Evolutionary conservation across 2,329 filamentous ascomycete species (phyloP).

Genomic region (Xylariomycetidae sp.): DNA sequence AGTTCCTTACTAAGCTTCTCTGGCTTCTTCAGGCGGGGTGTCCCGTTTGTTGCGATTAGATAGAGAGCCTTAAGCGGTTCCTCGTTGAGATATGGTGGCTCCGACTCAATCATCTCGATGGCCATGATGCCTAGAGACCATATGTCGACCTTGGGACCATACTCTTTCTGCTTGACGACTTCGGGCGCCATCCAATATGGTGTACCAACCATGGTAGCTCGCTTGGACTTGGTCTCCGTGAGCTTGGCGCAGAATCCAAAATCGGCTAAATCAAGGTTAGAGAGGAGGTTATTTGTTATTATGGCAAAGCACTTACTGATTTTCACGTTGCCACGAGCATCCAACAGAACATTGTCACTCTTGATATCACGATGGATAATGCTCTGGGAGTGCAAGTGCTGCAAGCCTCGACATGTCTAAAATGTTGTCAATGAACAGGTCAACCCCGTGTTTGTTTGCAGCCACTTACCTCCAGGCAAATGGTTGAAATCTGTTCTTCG

Average conservation of each 20-base stretch:
- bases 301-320: constrained; percentile 74
- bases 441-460: neutral
- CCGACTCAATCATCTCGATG: constrained; percentile 99
- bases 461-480: constrained; percentile 82
- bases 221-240: constrained; percentile 93
- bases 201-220: constrained; percentile 97
- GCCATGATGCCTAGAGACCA: constrained; percentile 99
- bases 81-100: constrained; percentile 96
- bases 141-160: constrained; percentile 96
- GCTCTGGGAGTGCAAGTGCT: constrained; percentile 90
- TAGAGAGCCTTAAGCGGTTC: constrained; percentile 96
- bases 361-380: constrained; percentile 99
- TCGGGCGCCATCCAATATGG: constrained; percentile 99
- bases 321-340: constrained; percentile 93
- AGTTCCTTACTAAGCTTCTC: constrained; percentile 97
- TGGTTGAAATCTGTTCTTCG: constrained; percentile 96
- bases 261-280: constrained; percentile 64
- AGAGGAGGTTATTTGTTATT: too few relatives aligned
- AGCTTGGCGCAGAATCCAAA: constrained; percentile 99
- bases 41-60: constrained; percentile 96
- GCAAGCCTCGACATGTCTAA: constrained; percentile 90
- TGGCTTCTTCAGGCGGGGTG: constrained; percentile 93
- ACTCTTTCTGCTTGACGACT: constrained; percentile 99
- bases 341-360: constrained; percentile 94
- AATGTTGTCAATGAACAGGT: constrained; percentile 14